Evolutionary conservation across 768 basidiomycete genomes (phyloP).

Genomic region (Plicaturopsis crispa): DNA sequence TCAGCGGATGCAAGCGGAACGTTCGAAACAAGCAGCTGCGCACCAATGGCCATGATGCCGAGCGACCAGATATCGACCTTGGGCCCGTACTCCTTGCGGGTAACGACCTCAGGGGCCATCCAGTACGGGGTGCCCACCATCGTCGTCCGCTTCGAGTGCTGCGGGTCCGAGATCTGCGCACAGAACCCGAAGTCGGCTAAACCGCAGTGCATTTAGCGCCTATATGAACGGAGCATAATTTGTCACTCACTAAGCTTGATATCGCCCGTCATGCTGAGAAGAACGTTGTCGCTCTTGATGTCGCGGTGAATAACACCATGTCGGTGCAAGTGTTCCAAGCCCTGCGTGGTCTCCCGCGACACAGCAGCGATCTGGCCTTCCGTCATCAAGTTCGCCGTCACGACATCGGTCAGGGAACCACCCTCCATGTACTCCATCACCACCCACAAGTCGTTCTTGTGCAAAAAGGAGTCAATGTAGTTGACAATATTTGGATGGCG

Average conservation of each 20-base stretch:
- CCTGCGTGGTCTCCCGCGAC: constrained; percentile 86
- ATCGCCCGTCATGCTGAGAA: constrained; percentile 88
- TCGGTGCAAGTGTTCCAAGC: constrained; percentile 88
- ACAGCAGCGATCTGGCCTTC: constrained; percentile 99
- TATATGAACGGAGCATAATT: constrained; percentile 3
- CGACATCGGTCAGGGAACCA: constrained; percentile 89
- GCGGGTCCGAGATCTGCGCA: constrained; percentile 89
- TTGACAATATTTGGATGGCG: constrained; percentile 99
- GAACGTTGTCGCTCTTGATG: constrained; percentile 97
- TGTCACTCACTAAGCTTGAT: constrained; percentile 89
- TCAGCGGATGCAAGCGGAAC: constrained; percentile 5
- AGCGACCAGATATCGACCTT: constrained; percentile 99
- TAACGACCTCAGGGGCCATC: constrained; percentile 99
- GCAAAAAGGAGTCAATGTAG: constrained; percentile 96
- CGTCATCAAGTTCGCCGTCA: constrained; percentile 83
- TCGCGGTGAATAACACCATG: constrained; percentile 98
- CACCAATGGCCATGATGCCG: constrained; percentile 95
- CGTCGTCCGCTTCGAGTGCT: constrained; percentile 87
- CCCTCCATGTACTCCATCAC: constrained; percentile 99
- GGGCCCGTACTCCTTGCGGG: constrained; percentile 94
- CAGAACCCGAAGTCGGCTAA: constrained; percentile 98
- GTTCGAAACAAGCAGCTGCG: constrained; percentile 14
- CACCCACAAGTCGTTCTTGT: constrained; percentile 98
- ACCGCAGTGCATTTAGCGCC: too few relatives aligned
- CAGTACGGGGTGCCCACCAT: constrained; percentile 99